A percentile compares a stretch with the other conserved stretches of the same genome.
Evolutionary conservation across 1,284 basidiomycete species (phyloP).

Genomic region (Tilletia indica): DNA sequence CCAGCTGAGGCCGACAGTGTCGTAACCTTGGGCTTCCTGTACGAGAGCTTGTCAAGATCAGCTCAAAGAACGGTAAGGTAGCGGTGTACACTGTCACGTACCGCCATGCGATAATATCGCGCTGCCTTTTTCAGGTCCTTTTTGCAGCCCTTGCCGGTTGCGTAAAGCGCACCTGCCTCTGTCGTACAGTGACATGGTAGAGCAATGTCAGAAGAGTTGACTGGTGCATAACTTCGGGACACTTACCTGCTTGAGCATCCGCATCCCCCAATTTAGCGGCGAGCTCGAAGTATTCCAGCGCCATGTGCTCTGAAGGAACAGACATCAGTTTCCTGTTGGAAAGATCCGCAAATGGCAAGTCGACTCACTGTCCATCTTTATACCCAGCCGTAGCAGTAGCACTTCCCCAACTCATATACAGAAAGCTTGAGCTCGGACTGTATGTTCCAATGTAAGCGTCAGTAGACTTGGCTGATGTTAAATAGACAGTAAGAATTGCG

Average conservation of each 20-base stretch:
- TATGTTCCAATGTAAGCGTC: not conserved
- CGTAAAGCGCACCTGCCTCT: constrained; percentile 73
- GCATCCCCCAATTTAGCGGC: constrained; percentile 79
- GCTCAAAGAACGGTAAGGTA: not conserved
- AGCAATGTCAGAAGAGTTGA: not conserved
- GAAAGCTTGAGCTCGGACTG: constrained; percentile 75
- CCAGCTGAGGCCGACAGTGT: constrained; percentile 49
- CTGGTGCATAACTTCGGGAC: not conserved
- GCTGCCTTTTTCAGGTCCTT: constrained; percentile 82
- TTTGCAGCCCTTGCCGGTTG: constrained; percentile 77
- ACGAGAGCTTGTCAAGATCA: no score
- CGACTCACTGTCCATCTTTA: constrained; percentile 68
- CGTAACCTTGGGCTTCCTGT: constrained; percentile 41
- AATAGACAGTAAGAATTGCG: not conserved
- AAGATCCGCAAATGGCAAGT: constrained; percentile 18
- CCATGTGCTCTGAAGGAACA: constrained; percentile 60
- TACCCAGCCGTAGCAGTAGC: constrained; percentile 87
- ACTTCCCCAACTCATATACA: constrained; percentile 87
- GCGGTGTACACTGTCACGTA: constrained; percentile 56
- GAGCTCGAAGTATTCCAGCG: constrained; percentile 69
- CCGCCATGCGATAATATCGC: constrained; percentile 79
- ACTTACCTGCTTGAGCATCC: constrained; percentile 69
- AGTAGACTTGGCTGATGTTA: no score
- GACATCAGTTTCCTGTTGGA: not conserved
- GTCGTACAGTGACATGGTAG: not conserved